Evolutionary conservation across 306 rosid genomes (phyloP), one percentile per base, ranked within the genome.

Genomic region (Rubus idaeus): DNA sequence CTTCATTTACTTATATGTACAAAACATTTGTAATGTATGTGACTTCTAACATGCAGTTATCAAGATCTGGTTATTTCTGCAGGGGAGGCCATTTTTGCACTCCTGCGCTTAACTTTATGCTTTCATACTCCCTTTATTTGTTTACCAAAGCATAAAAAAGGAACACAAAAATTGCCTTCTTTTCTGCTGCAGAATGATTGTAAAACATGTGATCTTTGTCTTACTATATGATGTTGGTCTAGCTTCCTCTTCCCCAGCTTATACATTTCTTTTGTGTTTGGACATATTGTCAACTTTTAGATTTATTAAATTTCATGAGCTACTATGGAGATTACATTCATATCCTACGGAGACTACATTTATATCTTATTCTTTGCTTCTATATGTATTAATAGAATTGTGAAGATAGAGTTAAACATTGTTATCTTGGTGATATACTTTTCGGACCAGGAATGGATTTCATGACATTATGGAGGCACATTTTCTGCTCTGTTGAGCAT

Each of bases 401-500:
- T 63, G 20, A 37, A 10, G 68, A 30, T 63, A 16, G 44, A 63
- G 20, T 26, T 23, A 26, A 8, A 63, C 68, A 14, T 8, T 5
- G 5, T 63, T 8, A 14, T 37, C 20, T 5, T 10, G 0, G 44
- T 30, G 55, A 26, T 65, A 39, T 39, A 10, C 1, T 52, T n/a
- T 6, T 53, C 72, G 3, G 52, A 52, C 47, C 46, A 42, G 41
- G 64, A 63, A 30, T 35, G 70, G 44, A 47, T 39, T 74, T 41
- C 12, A 62, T 50, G 65, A 42, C 12, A 18, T 50, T 68, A 60
- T 52, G 2, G n/a, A n/a, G 18, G 26, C 66, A 67, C 35, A 78
- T 58, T 68, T n/a, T 50, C 76, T 79, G 52, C 65, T n/a, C n/a
- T 61, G 52, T 53, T 82, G 58, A 52, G 23, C 42, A 65, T 77